Percentiles rank a stretch among this genome's conserved stretches.
These are phyloP conservation scores for Fusarium mundagurra DNA, from an alignment of 2,329 filamentous ascomycete species.

Conservation along the genomic window DNA sequence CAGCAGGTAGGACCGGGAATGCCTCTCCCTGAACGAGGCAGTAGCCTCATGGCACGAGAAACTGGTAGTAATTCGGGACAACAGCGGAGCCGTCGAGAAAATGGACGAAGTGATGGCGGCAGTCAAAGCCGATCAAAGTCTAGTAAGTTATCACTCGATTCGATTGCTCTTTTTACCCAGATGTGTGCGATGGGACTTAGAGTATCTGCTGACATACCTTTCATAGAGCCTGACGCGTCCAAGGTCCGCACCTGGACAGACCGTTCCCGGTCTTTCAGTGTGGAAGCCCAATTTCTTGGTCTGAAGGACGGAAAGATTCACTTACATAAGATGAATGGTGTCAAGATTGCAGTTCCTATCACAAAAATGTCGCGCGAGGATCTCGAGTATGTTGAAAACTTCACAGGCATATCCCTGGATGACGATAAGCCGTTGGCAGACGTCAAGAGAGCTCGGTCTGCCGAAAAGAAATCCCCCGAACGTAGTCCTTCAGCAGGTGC, in stretches of 20 bases:
- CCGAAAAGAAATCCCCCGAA: constrained; percentile 41
- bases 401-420: constrained; percentile 88
- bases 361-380: constrained; percentile 96
- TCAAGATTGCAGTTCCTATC: constrained; percentile 97
- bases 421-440: constrained; percentile 94
- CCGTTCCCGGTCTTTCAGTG: constrained; percentile 93
- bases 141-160: constrained; percentile 66
- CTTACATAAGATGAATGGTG: constrained; percentile 95
- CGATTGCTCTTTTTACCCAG: background rate
- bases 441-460: constrained; percentile 68
- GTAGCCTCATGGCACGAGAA: constrained; percentile 76
- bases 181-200: background rate
- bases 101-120: constrained; percentile 66
- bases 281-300: constrained; percentile 95
- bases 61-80: constrained; percentile 73
- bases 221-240: constrained; percentile 78
- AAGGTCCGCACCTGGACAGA: constrained; percentile 96
- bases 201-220: constrained; percentile 15
- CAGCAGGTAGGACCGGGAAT: constrained; percentile 79
- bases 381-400: constrained; percentile 90
- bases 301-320: constrained; percentile 97
- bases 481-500: constrained; percentile 61
- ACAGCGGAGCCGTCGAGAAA: constrained; percentile 78
- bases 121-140: constrained; percentile 70
- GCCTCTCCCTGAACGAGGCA: constrained; percentile 79